Base-by-base conservation (phyloP, 192 early-diverging fungal genomes). In the Umbelopsis ramanniana region DNA sequence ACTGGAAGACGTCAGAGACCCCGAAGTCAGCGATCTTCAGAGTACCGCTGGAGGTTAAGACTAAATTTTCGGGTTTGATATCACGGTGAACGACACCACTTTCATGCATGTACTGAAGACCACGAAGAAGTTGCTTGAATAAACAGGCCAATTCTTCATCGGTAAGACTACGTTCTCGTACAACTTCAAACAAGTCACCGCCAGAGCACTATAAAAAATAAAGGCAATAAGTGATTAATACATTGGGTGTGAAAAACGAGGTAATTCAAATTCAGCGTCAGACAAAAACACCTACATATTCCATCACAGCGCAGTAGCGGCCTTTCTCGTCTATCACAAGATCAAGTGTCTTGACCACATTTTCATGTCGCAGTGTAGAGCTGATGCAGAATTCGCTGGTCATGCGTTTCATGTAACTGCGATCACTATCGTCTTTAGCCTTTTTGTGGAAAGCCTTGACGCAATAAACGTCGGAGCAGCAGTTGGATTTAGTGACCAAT, bases 21-120 rank as follows among this genome's bases (percentile, higher is more conserved):
- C 97, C 97, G 88, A 99, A 99, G 84, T 99, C 97, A 6, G 97
- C 94, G 76, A 99, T 95, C 77, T 98, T 98, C 50, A 99, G 74
- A 29, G 84, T 87, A 73, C 90, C 90, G 11, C 72, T 24, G 72
- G 94, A 90, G 24, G 86, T 82, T 67, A 99, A 81, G 17, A 99
- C 83, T 55, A 98, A 74, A 83, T 99, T 99, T 79, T 99, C 89
- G 11, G 91, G 88, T 73, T 91, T 92, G 75, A 92, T 86, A 66
- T 93, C 90, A 67, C 90, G 89, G 83, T 99, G 97, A 66, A 95
- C 95, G n/a, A 99, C 97, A 74, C 97, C 97, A 82, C 93, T 89
- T 11, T 86, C 87, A 76, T 99, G 97, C 68, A 99, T 77, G 75
- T 98, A 96, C 11, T 88, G 82, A 11, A 99, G 90, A 46, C 96